phyloP scores from a whole-genome alignment of 352 stramenopile species.

The Globisporangium polare region DNA sequence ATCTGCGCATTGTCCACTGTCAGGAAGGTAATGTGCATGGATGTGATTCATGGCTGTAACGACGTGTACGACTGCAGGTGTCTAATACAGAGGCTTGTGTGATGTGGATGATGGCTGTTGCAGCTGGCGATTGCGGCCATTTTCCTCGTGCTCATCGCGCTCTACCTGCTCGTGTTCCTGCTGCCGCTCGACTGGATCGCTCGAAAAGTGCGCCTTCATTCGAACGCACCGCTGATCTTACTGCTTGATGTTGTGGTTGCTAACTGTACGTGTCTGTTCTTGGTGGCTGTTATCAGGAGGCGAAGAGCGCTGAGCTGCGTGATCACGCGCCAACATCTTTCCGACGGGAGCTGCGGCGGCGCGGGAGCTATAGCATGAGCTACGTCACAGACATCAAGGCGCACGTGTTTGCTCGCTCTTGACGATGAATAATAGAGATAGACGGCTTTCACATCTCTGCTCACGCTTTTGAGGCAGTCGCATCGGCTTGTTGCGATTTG shows the following conservation, averaged over 20 bases:
- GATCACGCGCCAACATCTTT: slow-evolving; percentile 55
- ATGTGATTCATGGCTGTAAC: neutral
- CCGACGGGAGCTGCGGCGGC: slow-evolving; percentile 69
- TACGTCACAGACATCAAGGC: slow-evolving; percentile 88
- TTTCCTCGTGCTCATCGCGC: slow-evolving; percentile 34
- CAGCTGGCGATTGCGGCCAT: slow-evolving; percentile 42
- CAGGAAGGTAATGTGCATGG: slow-evolving; percentile 39
- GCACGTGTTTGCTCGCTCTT: slow-evolving; percentile 72
- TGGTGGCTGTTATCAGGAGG: slow-evolving; percentile 21
- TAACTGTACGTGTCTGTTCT: neutral
- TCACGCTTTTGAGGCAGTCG: neutral
- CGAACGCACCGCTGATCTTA: neutral
- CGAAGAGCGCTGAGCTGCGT: slow-evolving; percentile 13
- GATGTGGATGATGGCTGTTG: neutral
- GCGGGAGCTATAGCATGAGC: slow-evolving; percentile 85
- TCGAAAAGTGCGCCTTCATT: slow-evolving; percentile 19
- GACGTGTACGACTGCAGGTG: no score
- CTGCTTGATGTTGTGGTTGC: neutral
- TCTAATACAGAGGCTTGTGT: neutral
- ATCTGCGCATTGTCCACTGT: slow-evolving; percentile 29
- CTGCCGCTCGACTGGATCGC: slow-evolving; percentile 56
- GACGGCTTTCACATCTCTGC: neutral
- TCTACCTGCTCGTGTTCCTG: slow-evolving; percentile 63
- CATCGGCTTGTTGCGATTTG: neutral
- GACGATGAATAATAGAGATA: slow-evolving; percentile 9